Evolutionary conservation across 225 moss, liverwort and hornwort species (phyloP), one percentile per base, ranked within the genome.

Genomic region (Neckera pumila): DNA sequence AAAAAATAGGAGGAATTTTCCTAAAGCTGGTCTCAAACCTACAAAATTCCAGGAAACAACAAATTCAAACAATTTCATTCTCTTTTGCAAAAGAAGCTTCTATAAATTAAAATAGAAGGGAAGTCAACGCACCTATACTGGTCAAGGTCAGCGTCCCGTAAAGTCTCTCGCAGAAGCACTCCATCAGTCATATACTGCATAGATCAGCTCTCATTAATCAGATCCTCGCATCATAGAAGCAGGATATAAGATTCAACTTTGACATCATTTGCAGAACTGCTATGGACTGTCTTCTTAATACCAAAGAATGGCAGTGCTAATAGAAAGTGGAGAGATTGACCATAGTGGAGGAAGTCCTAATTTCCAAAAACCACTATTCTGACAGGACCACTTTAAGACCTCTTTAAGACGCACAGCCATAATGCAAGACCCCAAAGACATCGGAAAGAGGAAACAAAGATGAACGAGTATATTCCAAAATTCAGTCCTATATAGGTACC

Each of bases 131-230:
- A 96, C 98, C 98, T 97, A 90, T 99, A 99, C 54, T 97, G 94
- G 86, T 99, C 96, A 76, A 99, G 96, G 80, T 99, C 99, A 88
- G 97, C 90, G 81, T 99, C 99, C 76, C 97, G 93, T 85, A 99
- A 91, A 49, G 99, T 99, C 83, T 99, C 99, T 72, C 99, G 97
- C 80, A 99, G 92, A 82, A 99, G 96, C 66, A 99, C 99, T 76
- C 99, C 99, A 89, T 99, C 99, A 56, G 99, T 99, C 99, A 99
- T 99, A 85, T 99, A 99, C 97, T 98, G 96, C 91, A 89, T 73
- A 76, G 25, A 84, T 51, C 85, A 89, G 84, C 59, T 82, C 83
- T 89, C 54, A 76, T 66, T 61, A 40, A 87, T 91, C 87, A 87
- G 82, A 79, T 73, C 42, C 82, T 86, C 51, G 58, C 42, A 79